These are phyloP conservation scores for Stagonosporopsis rhizophila DNA, from an alignment of 2,329 filamentous ascomycete genomes.

Conservation along the genomic window DNA sequence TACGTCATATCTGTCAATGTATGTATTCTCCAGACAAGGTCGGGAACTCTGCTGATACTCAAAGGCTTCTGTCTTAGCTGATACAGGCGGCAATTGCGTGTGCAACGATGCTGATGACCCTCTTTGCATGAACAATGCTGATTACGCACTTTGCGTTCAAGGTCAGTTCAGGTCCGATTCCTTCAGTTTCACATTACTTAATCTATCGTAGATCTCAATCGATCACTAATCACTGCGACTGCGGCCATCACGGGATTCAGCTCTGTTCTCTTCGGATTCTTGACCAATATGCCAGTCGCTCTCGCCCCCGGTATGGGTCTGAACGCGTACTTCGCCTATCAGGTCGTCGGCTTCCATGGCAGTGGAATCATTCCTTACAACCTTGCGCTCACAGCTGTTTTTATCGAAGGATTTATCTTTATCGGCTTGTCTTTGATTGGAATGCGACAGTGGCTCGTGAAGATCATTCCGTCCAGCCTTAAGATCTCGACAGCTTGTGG, in stretches of 20 bases:
- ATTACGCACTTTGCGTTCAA: slow-evolving; percentile 67
- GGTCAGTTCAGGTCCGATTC: slow-evolving; percentile 24
- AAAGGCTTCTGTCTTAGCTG: slow-evolving; percentile 49
- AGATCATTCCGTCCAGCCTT: slow-evolving; percentile 80
- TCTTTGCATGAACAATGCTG: slow-evolving; percentile 61
- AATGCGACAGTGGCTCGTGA: slow-evolving; percentile 86
- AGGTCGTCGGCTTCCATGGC: slow-evolving; percentile 79
- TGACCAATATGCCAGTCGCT: slow-evolving; percentile 71
- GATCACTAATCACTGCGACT: slow-evolving; percentile 83
- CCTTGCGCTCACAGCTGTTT: slow-evolving; percentile 82
- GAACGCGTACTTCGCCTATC: slow-evolving; percentile 88
- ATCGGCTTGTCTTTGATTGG: slow-evolving; percentile 79
- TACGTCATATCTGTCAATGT: slow-evolving; percentile 45
- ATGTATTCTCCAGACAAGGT: slow-evolving; percentile 1
- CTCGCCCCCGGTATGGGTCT: slow-evolving; percentile 57
- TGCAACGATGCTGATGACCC: slow-evolving; percentile 61
- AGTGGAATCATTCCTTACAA: slow-evolving; percentile 74
- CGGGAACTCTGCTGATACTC: slow-evolving; percentile 17
- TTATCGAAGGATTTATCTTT: slow-evolving; percentile 87
- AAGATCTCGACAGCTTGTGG: slow-evolving; percentile 87
- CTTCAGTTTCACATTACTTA: neutral
- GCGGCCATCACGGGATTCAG: slow-evolving; percentile 80
- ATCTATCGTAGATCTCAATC: slow-evolving; percentile 61
- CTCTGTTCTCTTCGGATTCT: slow-evolving; percentile 79
- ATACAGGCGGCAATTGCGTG: slow-evolving; percentile 77